A percentile compares a stretch with the other conserved stretches of the same genome.
Conservation (phyloP, 345 rosid species). For the Gossypium longicalyx region DNA sequence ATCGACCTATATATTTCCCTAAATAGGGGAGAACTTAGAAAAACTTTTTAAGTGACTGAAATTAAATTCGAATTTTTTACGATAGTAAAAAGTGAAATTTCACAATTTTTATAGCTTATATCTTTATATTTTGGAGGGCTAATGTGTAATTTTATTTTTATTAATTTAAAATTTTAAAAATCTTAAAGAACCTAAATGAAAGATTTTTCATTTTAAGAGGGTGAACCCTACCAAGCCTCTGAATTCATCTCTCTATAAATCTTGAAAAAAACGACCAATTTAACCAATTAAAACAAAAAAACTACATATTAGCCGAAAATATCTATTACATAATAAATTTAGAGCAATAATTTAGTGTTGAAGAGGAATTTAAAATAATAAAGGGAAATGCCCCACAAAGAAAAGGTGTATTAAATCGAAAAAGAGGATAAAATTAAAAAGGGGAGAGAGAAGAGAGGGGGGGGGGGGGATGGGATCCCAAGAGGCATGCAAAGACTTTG, state of each 20-base stretch:
- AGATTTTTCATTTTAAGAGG: too few species aligned
- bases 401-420: neutral
- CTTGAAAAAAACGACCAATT: too few species aligned
- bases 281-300: too few species aligned
- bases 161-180: too few species aligned
- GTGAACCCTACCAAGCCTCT: accelerated
- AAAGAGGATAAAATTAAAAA: neutral
- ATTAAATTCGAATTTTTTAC: too few species aligned
- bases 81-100: too few species aligned
- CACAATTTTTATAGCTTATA: too few species aligned
- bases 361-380: neutral
- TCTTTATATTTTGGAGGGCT: too few species aligned
- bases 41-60: accelerated
- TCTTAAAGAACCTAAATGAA: accelerated
- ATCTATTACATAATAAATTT: neutral
- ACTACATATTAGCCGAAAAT: neutral
- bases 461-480: neutral
- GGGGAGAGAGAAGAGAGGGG: too few species aligned
- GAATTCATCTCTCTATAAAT: accelerated
- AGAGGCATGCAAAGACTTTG: neutral
- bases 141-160: too few species aligned
- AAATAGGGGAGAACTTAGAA: accelerated
- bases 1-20: too few species aligned
- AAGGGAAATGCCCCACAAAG: neutral
- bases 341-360: neutral